Percentiles rank a stretch among this genome's conserved stretches.
phyloP scores from a whole-genome alignment of 192 early-diverging fungal species.

The Backusella circina region DNA sequence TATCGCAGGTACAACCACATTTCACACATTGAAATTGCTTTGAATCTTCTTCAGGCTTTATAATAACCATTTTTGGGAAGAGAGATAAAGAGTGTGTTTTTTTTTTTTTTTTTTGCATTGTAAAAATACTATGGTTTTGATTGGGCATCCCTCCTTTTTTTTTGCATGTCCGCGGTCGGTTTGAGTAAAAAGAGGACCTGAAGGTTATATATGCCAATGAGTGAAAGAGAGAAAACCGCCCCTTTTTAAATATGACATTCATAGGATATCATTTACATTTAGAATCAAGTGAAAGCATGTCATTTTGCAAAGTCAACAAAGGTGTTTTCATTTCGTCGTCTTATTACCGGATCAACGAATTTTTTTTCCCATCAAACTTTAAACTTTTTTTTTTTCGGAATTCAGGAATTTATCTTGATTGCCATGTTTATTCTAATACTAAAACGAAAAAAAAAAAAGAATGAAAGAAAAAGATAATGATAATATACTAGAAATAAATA shows the following conservation, averaged over 20 bases:
- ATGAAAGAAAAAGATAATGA: not conserved
- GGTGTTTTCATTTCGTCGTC: not conserved
- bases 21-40: not conserved
- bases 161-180: not conserved
- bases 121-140: no score
- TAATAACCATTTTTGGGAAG: slow-evolving; percentile 1
- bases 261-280: no score
- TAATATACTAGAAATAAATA: not conserved
- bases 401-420: not conserved
- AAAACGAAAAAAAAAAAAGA: not conserved
- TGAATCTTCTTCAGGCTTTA: not conserved
- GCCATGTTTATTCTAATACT: not conserved
- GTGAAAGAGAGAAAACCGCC: no score
- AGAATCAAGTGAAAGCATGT: no score
- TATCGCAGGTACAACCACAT: not conserved
- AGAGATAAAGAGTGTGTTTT: not conserved
- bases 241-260: no score
- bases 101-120: no score
- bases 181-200: no score
- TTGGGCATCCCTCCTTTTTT: not conserved
- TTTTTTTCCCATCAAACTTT: not conserved
- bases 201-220: no score
- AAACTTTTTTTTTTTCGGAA: not conserved
- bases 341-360: not conserved
- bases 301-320: no score